phyloP scores from a whole-genome alignment of 1,284 basidiomycete genomes.

The Termitomyces sp. region DNA sequence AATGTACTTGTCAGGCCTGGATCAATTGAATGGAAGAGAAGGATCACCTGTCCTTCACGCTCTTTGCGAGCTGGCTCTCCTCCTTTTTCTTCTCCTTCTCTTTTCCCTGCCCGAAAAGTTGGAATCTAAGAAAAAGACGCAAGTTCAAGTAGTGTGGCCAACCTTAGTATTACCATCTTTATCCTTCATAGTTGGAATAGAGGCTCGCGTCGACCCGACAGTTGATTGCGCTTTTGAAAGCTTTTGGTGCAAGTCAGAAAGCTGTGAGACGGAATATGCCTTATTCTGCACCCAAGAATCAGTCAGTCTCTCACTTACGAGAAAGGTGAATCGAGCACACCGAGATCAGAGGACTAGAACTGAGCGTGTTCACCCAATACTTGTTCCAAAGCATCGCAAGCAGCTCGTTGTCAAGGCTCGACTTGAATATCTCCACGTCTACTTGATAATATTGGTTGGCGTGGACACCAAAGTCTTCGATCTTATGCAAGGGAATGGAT shows the following conservation, averaged over 20 bases:
- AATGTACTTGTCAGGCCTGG: conserved; percentile 1
- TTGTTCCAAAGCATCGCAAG: conserved; percentile 96
- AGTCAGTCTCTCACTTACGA: conserved; percentile 26
- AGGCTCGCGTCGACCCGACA: conserved; percentile 53
- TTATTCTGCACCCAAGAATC: conserved; percentile 63
- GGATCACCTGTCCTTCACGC: conserved; percentile 74
- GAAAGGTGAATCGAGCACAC: conserved; percentile 36
- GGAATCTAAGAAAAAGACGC: background rate
- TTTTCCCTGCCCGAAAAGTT: conserved; percentile 29
- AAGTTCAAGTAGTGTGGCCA: background rate
- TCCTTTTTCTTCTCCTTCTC: conserved; percentile 75
- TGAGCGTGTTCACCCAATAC: conserved; percentile 97
- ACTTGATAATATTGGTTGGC: conserved; percentile 95
- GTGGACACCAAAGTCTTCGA: conserved; percentile 97
- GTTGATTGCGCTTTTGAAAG: conserved; percentile 59
- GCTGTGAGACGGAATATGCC: conserved; percentile 85
- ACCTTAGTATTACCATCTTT: conserved; percentile 38
- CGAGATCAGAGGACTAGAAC: conserved; percentile 85
- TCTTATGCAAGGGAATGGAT: conserved; percentile 90
- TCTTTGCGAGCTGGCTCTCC: conserved; percentile 73
- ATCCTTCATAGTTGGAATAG: conserved; percentile 47
- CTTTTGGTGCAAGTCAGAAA: conserved; percentile 86
- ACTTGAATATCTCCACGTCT: conserved; percentile 94
- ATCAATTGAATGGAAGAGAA: conserved; percentile 1
- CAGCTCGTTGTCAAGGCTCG: conserved; percentile 78